Evolutionary conservation across 2,329 filamentous ascomycete species (phyloP).

Genomic region (Kalaharituber pfeilii): DNA sequence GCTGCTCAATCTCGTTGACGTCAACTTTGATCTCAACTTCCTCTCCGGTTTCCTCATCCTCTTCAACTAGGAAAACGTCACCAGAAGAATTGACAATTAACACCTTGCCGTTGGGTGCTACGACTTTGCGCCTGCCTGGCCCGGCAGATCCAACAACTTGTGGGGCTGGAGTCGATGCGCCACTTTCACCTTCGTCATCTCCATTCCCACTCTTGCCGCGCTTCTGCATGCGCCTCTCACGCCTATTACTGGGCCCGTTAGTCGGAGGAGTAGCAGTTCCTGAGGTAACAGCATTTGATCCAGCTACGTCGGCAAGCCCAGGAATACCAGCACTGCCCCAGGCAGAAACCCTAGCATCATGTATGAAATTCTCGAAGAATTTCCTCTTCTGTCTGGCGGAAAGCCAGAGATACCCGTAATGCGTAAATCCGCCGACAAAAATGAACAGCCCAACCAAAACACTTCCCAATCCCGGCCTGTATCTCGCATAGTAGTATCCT

Average conservation of each 20-base stretch:
- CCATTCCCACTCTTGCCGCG: slow-evolving; percentile 4
- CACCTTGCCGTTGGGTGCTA: slow-evolving; percentile 88
- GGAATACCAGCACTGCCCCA: slow-evolving; percentile 56
- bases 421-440: slow-evolving; percentile 63
- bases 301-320: slow-evolving; percentile 50
- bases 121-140: slow-evolving; percentile 60
- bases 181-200: slow-evolving; percentile 25
- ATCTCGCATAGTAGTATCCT: slow-evolving; percentile 93
- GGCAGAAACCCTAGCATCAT: slow-evolving; percentile 67
- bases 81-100: slow-evolving; percentile 81
- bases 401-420: slow-evolving; percentile 74
- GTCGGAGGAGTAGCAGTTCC: slow-evolving; percentile 31
- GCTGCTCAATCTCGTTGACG: slow-evolving; percentile 62
- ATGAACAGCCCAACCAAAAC: slow-evolving; percentile 70
- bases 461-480: slow-evolving; percentile 73
- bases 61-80: slow-evolving; percentile 87
- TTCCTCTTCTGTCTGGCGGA: slow-evolving; percentile 78
- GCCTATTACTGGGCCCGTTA: slow-evolving; percentile 24
- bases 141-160: slow-evolving; percentile 31
- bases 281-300: slow-evolving; percentile 30
- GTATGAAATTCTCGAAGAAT: slow-evolving; percentile 82
- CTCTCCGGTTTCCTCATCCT: slow-evolving; percentile 73
- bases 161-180: slow-evolving; percentile 29
- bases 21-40: slow-evolving; percentile 73
- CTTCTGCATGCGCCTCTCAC: slow-evolving; percentile 18